Conservation (phyloP, 208 protist genomes). For the Leishmania aethiopica region DNA sequence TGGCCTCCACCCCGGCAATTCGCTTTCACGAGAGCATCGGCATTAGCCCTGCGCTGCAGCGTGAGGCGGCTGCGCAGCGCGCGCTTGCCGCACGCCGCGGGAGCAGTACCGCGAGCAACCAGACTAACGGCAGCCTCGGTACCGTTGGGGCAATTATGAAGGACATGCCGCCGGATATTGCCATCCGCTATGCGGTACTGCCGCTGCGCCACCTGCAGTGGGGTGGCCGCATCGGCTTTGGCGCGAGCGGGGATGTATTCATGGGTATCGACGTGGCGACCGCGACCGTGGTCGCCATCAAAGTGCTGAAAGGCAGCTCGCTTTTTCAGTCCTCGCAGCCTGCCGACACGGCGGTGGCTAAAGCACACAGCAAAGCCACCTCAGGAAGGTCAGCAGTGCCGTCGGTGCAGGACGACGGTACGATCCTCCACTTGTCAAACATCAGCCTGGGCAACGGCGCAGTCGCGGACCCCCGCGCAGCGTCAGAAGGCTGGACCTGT, state of each 20-base stretch:
- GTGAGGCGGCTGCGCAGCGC: constrained; percentile 9
- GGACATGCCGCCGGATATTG: constrained; percentile 30
- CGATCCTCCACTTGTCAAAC: constrained; percentile 3
- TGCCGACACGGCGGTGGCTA: not conserved
- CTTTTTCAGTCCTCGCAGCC: constrained; percentile 11
- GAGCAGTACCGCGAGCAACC: constrained; percentile 2
- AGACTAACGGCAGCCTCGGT: not conserved
- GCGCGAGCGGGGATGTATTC: constrained; percentile 68
- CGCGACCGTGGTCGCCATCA: constrained; percentile 64
- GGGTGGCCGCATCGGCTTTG: constrained; percentile 59
- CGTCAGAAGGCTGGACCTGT: not conserved
- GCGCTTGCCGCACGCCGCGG: constrained; percentile 13
- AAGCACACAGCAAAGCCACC: not conserved
- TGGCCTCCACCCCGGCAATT: constrained; percentile 6
- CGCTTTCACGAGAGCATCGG: constrained; percentile 27
- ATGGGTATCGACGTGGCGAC: constrained; percentile 68
- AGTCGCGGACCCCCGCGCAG: not conserved
- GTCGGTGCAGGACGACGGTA: not conserved
- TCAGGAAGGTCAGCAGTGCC: not conserved
- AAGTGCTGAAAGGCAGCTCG: constrained; percentile 60
- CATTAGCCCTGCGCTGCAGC: constrained; percentile 17
- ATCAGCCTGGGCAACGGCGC: constrained; percentile 6
- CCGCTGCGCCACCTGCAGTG: constrained; percentile 59
- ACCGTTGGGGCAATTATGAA: constrained; percentile 7
- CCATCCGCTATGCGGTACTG: constrained; percentile 45